Conservation (phyloP, 2,329 filamentous ascomycete genomes). For the Colletotrichum lentis region DNA sequence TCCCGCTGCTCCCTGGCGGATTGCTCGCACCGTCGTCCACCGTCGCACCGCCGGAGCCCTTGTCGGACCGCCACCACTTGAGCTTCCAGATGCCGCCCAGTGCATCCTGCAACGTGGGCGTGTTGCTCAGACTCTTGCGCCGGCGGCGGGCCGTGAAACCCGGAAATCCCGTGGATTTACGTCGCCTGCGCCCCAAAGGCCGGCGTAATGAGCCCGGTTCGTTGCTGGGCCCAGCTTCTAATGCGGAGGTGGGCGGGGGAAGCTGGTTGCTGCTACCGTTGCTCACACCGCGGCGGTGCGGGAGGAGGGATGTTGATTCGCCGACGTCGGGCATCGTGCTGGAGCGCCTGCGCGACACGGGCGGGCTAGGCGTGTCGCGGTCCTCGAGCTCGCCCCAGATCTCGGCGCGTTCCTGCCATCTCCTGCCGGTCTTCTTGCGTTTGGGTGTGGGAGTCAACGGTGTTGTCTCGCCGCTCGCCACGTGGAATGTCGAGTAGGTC, state of each 20-base stretch:
- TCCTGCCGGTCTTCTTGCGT: conserved; percentile 57
- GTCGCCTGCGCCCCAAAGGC: conserved; percentile 53
- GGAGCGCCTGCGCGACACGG: conserved; percentile 55
- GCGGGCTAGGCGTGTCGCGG: conserved; percentile 60
- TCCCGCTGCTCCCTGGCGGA: conserved; percentile 36
- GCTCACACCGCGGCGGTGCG: conserved; percentile 28
- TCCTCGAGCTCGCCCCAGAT: conserved; percentile 92
- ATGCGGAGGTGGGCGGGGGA: conserved; percentile 35
- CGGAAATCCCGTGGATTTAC: conserved; percentile 69
- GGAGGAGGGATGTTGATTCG: conserved; percentile 53
- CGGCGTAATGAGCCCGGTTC: conserved; percentile 36
- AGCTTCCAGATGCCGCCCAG: conserved; percentile 63
- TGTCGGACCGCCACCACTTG: conserved; percentile 59
- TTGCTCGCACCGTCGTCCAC: conserved; percentile 37
- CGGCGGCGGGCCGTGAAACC: conserved; percentile 64
- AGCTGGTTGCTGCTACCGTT: conserved; percentile 41
- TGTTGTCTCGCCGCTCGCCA: conserved; percentile 49
- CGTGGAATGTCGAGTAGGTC: conserved; percentile 60
- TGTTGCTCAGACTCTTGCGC: conserved; percentile 49
- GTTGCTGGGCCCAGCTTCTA: conserved; percentile 39
- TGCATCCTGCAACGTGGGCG: conserved; percentile 58
- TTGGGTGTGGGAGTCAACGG: conserved; percentile 50
- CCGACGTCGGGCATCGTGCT: conserved; percentile 56
- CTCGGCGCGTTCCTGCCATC: conserved; percentile 75
- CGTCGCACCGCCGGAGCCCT: conserved; percentile 8